Percentiles rank a stretch among this genome's conserved stretches.
Conservation (phyloP, 2,329 filamentous ascomycete genomes). For the Fusarium temperatum region DNA sequence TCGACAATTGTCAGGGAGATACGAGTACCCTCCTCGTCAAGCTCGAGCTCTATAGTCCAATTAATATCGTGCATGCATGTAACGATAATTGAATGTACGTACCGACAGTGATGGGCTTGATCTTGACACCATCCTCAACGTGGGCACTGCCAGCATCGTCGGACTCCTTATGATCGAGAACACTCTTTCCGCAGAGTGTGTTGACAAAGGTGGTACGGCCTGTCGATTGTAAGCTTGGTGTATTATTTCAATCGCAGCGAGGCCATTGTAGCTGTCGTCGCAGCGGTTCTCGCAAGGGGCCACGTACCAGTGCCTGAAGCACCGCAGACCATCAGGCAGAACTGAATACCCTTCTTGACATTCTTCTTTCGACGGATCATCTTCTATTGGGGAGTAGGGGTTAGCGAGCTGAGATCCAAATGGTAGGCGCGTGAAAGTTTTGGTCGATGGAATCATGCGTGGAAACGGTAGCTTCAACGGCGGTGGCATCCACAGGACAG, state of each 20-base stretch:
- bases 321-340: conserved; percentile 99
- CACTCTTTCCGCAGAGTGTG: conserved; percentile 95
- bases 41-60: conserved; percentile 75
- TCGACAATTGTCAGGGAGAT: conserved; percentile 99
- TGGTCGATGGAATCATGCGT: conserved; percentile 13
- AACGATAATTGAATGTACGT: conserved; percentile 38
- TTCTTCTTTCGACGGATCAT: conserved; percentile 99
- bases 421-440: conserved; percentile 28
- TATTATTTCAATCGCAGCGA: conserved; percentile 17
- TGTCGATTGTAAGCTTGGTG: conserved; percentile 51
- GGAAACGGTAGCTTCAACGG: conserved; percentile 39
- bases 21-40: conserved; percentile 97
- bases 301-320: conserved; percentile 94
- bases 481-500: conserved; percentile 14
- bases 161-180: conserved; percentile 89
- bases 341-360: conserved; percentile 99
- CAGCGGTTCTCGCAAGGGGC: conserved; percentile 24
- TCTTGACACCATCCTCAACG: conserved; percentile 95
- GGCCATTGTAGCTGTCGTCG: conserved; percentile 10
- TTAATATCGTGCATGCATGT: conserved; percentile 41
- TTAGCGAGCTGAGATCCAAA: conserved; percentile 40
- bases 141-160: conserved; percentile 91
- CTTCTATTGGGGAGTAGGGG: conserved; percentile 63
- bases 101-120: conserved; percentile 99
- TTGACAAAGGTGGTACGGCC: conserved; percentile 99